Conservation (phyloP, 345 rosid genomes). For the thale cress (Arabidopsis thaliana) region TAIR10.1 NC_003070.9:351001-351500, state of each 20-base stretch:
- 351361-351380: not conserved
- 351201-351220: not conserved
- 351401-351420: conserved; percentile 64
- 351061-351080: conserved; percentile 75
- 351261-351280: conserved; percentile 85
- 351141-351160: conserved; percentile 84
- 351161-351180: conserved; percentile 42
- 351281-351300: conserved; percentile 94
- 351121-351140: conserved; percentile 65
- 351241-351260: conserved; percentile 64
- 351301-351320: conserved; percentile 87
- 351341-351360: not conserved
- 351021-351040: conserved; percentile 23
- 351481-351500: conserved; percentile 41
- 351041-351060: conserved; percentile 83
- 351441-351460: conserved; percentile 71
- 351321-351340: conserved; percentile 72
- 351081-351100: conserved; percentile 75
- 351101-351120: conserved; percentile 66
- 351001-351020: conserved; percentile 6
- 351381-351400: conserved; percentile 25
- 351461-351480: conserved; percentile 56
- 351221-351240: conserved; percentile 19
- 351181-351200: not conserved
- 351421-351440: conserved; percentile 73